Evolutionary conservation across 805 yeast genomes (phyloP).

Genomic region (Zygoascus biomembranicola): DNA sequence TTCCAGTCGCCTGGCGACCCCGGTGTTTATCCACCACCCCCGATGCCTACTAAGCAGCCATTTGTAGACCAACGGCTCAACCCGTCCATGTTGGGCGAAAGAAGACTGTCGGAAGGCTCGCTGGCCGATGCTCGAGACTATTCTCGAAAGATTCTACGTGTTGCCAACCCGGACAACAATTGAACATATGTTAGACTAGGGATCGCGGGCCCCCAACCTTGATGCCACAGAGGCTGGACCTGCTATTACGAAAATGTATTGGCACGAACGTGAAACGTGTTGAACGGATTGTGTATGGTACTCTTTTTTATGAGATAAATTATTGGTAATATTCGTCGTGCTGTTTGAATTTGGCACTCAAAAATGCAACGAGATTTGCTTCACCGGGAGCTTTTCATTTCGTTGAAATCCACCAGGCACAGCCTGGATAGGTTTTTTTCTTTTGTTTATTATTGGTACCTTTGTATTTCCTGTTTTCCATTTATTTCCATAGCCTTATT

Average conservation of each 20-base stretch:
- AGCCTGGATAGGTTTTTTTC: no score
- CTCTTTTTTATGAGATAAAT: neutral
- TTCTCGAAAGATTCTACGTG: constrained; percentile 70
- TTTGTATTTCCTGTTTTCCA: no score
- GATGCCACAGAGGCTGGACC: no score
- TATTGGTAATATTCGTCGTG: neutral
- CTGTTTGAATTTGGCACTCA: no score
- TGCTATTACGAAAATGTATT: neutral
- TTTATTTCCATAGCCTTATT: no score
- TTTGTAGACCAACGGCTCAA: constrained; percentile 58
- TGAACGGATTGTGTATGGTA: neutral
- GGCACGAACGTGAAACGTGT: neutral
- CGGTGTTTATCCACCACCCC: constrained; percentile 5
- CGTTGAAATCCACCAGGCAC: no score
- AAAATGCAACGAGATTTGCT: no score
- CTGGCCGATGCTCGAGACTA: constrained; percentile 81
- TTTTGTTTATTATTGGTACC: no score
- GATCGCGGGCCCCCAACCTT: neutral
- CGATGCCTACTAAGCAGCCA: constrained; percentile 12
- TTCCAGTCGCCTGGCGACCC: constrained; percentile 23
- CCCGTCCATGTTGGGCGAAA: constrained; percentile 72
- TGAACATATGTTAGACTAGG: neutral
- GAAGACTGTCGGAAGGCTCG: constrained; percentile 78
- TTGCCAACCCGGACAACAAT: constrained; percentile 75
- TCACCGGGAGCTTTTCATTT: no score